A percentile compares a stretch with the other conserved stretches of the same genome.
These are phyloP conservation scores for Aspergillus sp. DNA, from an alignment of 2,329 filamentous ascomycete species.

Conservation along the genomic window DNA sequence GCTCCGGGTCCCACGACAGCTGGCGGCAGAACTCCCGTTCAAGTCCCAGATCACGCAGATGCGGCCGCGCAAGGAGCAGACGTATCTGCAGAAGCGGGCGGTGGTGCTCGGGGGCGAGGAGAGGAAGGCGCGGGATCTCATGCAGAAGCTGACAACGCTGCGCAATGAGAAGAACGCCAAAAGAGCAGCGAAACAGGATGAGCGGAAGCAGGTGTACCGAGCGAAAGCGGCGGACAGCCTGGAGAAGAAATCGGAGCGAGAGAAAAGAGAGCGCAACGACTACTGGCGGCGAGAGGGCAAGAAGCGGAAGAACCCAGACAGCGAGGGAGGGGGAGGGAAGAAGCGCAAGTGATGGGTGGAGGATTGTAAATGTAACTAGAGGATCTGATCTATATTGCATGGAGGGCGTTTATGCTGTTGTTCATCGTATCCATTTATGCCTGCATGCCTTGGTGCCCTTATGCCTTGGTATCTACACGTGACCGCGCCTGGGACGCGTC, in stretches of 20 bases:
- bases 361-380: slow-evolving; percentile 14
- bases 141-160: slow-evolving; percentile 87
- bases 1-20: slow-evolving; percentile 38
- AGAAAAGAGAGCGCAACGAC: slow-evolving; percentile 86
- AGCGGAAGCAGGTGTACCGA: slow-evolving; percentile 67
- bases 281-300: slow-evolving; percentile 88
- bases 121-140: slow-evolving; percentile 73
- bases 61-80: slow-evolving; percentile 68
- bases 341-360: slow-evolving; percentile 29
- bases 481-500: slow-evolving; percentile 27
- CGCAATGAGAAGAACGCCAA: slow-evolving; percentile 85
- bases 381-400: slow-evolving; percentile 14
- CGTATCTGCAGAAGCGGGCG: slow-evolving; percentile 91
- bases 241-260: slow-evolving; percentile 76
- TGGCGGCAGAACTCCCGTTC: slow-evolving; percentile 76
- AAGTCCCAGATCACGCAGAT: slow-evolving; percentile 80
- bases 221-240: slow-evolving; percentile 72
- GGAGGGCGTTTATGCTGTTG: slow-evolving; percentile 18
- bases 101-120: slow-evolving; percentile 82
- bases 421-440: slow-evolving; percentile 1
- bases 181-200: slow-evolving; percentile 75
- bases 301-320: slow-evolving; percentile 54
- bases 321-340: slow-evolving; percentile 42
- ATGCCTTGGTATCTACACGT: slow-evolving; percentile 14
- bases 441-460: background rate